Base-by-base conservation (phyloP, 1,139 yeast species). In the Wickerhamomyces sp. region DNA sequence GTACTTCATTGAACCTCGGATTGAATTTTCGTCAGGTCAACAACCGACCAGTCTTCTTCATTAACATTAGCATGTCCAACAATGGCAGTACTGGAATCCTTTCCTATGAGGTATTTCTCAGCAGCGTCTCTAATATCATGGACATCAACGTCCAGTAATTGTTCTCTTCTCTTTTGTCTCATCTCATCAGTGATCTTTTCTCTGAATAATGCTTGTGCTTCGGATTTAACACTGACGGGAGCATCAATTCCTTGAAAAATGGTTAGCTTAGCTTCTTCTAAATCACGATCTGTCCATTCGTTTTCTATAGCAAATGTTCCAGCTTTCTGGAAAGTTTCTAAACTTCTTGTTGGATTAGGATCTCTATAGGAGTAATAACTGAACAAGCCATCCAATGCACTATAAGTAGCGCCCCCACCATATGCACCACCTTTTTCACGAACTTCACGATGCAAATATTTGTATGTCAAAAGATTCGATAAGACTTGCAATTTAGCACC, bases 371-470 rank as follows among this genome's bases (percentile, higher is more conserved):
- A 89, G 66, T 85, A 94, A 67, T 77, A 90, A 43, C 86, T 78
- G 57, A 91, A 77, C 2, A 83, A 62, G 0, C 98, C 98, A 45
- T 87, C 90, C 30, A 89, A 63, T 0, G 94, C 91, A 60, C 84
- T 88, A 62, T 82, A 91, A 15, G 78, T 71, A 14, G 95, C 85
- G 3, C 99, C 99, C 11, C 96, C 98, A 9, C 99, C 99, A 61
- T 93, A 93, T 0, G 99, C 99, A 45, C 99, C 99, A 50, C 96
- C 96, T 58, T 93, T 81, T 63, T 93, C 99, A 56, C 99, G 79
- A 38, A 93, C 82, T 51, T 90, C 96, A 11, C 89, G 79, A 63
- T 93, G 99, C 42, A 94, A 71, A 55, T 87, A 80, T 61, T 87
- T 86, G 66, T 84, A 91, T 0, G 96, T 83, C 54, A 91, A 67